phyloP scores from a whole-genome alignment of 495 filamentous ascomycete species.

The Penicillium ucsense region DNA sequence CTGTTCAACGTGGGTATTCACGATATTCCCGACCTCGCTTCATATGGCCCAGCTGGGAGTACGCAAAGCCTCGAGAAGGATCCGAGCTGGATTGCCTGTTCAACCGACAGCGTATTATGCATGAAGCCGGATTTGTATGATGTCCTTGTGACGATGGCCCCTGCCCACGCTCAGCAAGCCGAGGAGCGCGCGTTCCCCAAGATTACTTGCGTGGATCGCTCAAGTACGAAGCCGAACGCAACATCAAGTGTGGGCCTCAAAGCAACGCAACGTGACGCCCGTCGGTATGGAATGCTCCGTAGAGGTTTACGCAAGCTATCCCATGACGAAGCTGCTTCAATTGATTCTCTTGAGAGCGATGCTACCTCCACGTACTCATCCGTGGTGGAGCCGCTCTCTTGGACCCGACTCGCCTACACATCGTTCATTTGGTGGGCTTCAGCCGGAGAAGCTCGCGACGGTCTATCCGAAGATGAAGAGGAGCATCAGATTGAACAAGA shows the following conservation, averaged over 20 bases:
- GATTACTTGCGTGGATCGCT: conserved; percentile 34
- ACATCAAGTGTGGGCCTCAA: conserved; percentile 41
- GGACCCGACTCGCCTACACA: conserved; percentile 80
- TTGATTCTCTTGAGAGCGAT: conserved; percentile 26
- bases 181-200: conserved; percentile 59
- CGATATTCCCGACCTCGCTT: conserved; percentile 72
- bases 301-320: conserved; percentile 51
- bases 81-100: conserved; percentile 83
- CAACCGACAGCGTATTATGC: conserved; percentile 82
- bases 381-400: conserved; percentile 71
- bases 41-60: conserved; percentile 16
- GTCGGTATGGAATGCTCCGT: conserved; percentile 65
- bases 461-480: conserved; percentile 32
- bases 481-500: conserved; percentile 36
- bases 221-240: conserved; percentile 16
- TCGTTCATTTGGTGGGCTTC: conserved; percentile 99
- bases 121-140: conserved; percentile 84
- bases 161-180: conserved; percentile 47
- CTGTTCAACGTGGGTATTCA: conserved; percentile 88
- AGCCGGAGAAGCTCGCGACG: conserved; percentile 71
- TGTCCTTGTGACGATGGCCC: conserved; percentile 70
- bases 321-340: conserved; percentile 14
- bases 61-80: conserved; percentile 37
- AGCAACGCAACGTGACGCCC: conserved; percentile 83
- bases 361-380: conserved; percentile 38